phyloP scores from a whole-genome alignment of 2,329 filamentous ascomycete genomes.

The Stromatinia cepivora region DNA sequence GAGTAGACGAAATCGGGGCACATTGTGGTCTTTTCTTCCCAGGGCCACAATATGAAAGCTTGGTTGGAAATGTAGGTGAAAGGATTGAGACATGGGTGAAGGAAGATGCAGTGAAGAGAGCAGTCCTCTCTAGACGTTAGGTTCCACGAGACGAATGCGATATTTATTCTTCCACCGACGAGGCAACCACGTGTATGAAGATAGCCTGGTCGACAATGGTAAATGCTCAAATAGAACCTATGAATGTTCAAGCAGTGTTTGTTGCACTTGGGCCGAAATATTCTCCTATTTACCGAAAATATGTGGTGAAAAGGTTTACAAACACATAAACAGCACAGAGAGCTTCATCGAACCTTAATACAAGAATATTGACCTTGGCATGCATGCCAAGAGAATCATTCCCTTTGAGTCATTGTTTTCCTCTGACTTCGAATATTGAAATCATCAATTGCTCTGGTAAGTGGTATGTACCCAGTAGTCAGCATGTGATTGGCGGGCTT shows the following conservation, averaged over 20 bases:
- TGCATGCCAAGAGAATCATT: not conserved
- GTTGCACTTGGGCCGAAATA: slow-evolving; percentile 19
- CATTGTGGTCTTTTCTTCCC: slow-evolving; percentile 80
- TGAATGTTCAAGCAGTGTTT: not conserved
- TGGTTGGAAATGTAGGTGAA: slow-evolving; percentile 74
- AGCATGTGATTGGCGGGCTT: slow-evolving; percentile 2
- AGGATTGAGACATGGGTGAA: slow-evolving; percentile 69
- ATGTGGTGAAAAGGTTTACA: slow-evolving; percentile 5
- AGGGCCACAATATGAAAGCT: slow-evolving; percentile 68
- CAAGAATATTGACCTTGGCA: not conserved
- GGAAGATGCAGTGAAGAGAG: slow-evolving; percentile 51
- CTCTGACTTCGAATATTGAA: not conserved
- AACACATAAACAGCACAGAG: not conserved
- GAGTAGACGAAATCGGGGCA: slow-evolving; percentile 80
- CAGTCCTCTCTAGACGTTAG: slow-evolving; percentile 22
- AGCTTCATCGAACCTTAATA: not conserved
- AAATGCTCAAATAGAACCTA: not conserved
- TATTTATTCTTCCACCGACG: not conserved
- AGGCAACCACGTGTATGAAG: not conserved
- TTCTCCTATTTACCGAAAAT: not conserved
- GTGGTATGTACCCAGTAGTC: not conserved
- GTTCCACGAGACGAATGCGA: not conserved
- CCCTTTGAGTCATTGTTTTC: not conserved
- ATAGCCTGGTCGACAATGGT: not conserved
- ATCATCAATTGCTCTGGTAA: not conserved